Evolutionary conservation across 495 filamentous ascomycete genomes (phyloP), one percentile per base, ranked within the genome.

Genomic region (Oleoguttula mirabilis): DNA sequence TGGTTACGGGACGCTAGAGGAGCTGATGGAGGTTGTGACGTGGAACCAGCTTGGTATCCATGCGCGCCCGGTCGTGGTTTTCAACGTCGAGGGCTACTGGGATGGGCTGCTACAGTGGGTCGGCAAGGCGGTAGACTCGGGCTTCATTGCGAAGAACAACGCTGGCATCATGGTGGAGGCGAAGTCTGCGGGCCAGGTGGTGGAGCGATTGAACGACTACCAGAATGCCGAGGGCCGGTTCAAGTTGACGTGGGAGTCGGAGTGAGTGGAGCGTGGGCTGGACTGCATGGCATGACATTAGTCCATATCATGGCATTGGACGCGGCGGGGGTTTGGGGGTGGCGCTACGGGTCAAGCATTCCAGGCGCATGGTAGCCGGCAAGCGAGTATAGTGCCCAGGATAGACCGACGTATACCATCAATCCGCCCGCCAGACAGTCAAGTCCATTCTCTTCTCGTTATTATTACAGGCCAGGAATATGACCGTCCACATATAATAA

Each of bases 41-140:
- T 98, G 90, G 90, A 96, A 95, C 61, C 90, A 95, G 64, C 61
- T 98, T 43, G 90, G 92, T 0, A 98, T 98, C 47, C 90, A 98
- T 60, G 72, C 69, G 43, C 71, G 74, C 45, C 84, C 82, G 0
- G 73, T 98, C 34, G 76, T 87, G 32, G 62, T 94, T 48, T 69
- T 82, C 31, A 96, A 96, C 62, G 70, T 88, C 21, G 77, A 84
- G 39, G 87, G 88, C 1, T 96, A 88, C 58, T 98, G 87, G 68
- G 77, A 93, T 66, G 86, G 86, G 3, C 59, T 98, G 43, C 50
- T 93, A 45, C 54, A 65, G 10, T 96, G 92, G 90, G 78, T 94
- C 45, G 69, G 69, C 50, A 84, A 74, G 45, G 77, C 84, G 4
- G 84, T 93, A 5, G 57, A 71, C 32, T 69, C 76, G 14, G 86